phyloP scores from a whole-genome alignment of 441 rosid genomes.

The Pelargonium citronellum region DNA sequence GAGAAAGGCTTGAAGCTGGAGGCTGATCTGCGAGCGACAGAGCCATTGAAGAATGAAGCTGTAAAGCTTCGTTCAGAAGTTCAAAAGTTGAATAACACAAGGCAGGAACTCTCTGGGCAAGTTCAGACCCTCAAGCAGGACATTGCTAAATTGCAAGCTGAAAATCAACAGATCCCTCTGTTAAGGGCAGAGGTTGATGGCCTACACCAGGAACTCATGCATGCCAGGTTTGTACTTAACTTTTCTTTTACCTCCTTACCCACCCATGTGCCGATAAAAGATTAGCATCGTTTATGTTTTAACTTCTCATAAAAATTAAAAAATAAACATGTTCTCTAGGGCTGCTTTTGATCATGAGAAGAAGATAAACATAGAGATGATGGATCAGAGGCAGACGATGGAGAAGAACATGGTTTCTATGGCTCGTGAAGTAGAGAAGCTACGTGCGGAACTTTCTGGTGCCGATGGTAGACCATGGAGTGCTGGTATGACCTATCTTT shows the following conservation, averaged over 20 bases:
- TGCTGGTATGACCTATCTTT: slow-evolving; percentile 43
- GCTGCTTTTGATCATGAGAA: slow-evolving; percentile 84
- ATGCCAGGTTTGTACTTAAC: slow-evolving; percentile 52
- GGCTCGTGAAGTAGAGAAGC: slow-evolving; percentile 98
- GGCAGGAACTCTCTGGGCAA: slow-evolving; percentile 66
- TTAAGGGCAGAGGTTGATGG: slow-evolving; percentile 66
- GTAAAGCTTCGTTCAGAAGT: slow-evolving; percentile 59
- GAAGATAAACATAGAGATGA: slow-evolving; percentile 83
- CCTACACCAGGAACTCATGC: slow-evolving; percentile 87
- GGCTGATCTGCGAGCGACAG: slow-evolving; percentile 75
- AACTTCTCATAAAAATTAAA: slow-evolving; percentile 12
- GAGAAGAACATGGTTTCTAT: slow-evolving; percentile 90
- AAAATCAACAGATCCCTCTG: slow-evolving; percentile 67
- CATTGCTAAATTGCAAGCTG: slow-evolving; percentile 54
- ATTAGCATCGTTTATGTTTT: background rate
- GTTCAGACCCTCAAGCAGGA: slow-evolving; percentile 72
- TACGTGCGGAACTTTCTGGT: slow-evolving; percentile 70
- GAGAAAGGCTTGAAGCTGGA: slow-evolving; percentile 84
- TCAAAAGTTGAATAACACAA: slow-evolving; percentile 63
- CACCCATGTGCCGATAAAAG: background rate
- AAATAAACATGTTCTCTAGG: slow-evolving; percentile 32
- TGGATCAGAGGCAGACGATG: slow-evolving; percentile 89
- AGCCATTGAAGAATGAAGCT: slow-evolving; percentile 72
- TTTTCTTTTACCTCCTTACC: slow-evolving; percentile 5
- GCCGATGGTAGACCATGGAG: slow-evolving; percentile 65